Evolutionary conservation across 78 protist genomes (phyloP).

Genomic region (Trichosphaerium sp.): DNA sequence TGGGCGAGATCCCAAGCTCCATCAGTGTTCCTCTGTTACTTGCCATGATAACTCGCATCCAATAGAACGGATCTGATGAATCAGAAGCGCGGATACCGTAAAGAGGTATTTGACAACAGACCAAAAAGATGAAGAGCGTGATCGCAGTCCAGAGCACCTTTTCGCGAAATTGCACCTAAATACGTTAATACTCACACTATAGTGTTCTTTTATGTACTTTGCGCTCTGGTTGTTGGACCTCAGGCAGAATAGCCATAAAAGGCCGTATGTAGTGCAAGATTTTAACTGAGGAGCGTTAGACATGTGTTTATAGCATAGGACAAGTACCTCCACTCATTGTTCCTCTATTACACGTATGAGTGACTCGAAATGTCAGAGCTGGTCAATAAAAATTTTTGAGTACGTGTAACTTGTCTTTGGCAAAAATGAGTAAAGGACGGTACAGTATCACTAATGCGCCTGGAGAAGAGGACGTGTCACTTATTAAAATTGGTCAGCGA

Average conservation of each 20-base stretch:
- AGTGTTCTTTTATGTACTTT: slow-evolving; percentile 20
- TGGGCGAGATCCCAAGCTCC: slow-evolving; percentile 99
- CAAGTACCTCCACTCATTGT: too few species aligned
- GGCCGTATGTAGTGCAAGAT: slow-evolving; percentile 86
- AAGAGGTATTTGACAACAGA: slow-evolving; percentile 96
- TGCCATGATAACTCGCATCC: slow-evolving; percentile 98
- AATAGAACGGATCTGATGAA: slow-evolving; percentile 94
- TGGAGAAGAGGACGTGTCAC: too few species aligned
- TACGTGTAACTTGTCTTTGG: too few species aligned
- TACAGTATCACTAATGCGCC: too few species aligned
- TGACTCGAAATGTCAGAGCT: too few species aligned
- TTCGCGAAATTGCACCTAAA: slow-evolving; percentile 70
- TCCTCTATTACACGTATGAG: too few species aligned
- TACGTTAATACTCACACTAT: too few species aligned
- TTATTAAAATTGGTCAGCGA: too few species aligned
- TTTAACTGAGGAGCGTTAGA: too few species aligned
- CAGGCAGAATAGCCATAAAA: slow-evolving; percentile 92
- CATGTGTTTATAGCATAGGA: too few species aligned
- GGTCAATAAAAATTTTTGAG: too few species aligned
- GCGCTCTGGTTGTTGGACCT: slow-evolving; percentile 83
- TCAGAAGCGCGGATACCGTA: slow-evolving; percentile 83
- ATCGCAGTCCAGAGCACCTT: slow-evolving; percentile 90
- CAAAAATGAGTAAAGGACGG: too few species aligned
- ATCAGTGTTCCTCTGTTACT: slow-evolving; percentile 99
- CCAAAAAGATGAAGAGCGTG: slow-evolving; percentile 92